phyloP scores from a whole-genome alignment of 208 protist genomes.

The Wallacemonas collosoma region DNA sequence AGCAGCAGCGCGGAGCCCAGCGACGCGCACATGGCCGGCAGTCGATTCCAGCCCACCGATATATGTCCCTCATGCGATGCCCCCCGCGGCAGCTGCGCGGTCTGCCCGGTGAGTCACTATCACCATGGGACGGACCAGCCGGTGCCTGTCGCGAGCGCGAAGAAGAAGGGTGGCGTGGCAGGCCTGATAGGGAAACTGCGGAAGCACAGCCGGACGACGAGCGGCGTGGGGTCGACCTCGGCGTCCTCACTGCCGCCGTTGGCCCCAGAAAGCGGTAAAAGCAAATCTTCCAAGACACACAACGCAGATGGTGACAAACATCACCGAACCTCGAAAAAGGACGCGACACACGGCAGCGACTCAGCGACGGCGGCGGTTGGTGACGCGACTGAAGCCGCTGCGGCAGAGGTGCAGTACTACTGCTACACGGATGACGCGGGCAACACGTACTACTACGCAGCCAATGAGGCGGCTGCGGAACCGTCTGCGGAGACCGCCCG shows the following conservation, averaged over 20 bases:
- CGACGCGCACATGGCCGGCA: slow-evolving; percentile 46
- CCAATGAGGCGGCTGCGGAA: slow-evolving; percentile 17
- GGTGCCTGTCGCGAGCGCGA: neutral
- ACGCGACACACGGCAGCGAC: neutral
- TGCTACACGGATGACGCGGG: slow-evolving; percentile 62
- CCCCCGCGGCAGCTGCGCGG: slow-evolving; percentile 44
- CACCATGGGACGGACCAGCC: slow-evolving; percentile 60
- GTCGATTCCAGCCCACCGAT: slow-evolving; percentile 29
- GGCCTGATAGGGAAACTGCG: slow-evolving; percentile 1
- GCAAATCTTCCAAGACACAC: neutral
- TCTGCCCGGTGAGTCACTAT: slow-evolving; percentile 39
- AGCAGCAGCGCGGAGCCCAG: neutral
- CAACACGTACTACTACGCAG: slow-evolving; percentile 44
- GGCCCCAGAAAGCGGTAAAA: neutral
- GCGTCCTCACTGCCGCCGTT: neutral
- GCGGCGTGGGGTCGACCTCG: neutral
- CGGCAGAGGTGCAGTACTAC: slow-evolving; percentile 40
- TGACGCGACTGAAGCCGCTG: slow-evolving; percentile 2
- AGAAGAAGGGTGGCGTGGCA: slow-evolving; percentile 6
- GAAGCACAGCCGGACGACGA: slow-evolving; percentile 16
- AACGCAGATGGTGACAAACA: too few species aligned
- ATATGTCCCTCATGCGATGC: slow-evolving; percentile 45
- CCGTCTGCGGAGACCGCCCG: neutral
- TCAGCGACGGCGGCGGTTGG: neutral
- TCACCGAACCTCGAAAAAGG: neutral